Conservation (phyloP, 257 asterid species). For the Jaltomata sinuosa region DNA sequence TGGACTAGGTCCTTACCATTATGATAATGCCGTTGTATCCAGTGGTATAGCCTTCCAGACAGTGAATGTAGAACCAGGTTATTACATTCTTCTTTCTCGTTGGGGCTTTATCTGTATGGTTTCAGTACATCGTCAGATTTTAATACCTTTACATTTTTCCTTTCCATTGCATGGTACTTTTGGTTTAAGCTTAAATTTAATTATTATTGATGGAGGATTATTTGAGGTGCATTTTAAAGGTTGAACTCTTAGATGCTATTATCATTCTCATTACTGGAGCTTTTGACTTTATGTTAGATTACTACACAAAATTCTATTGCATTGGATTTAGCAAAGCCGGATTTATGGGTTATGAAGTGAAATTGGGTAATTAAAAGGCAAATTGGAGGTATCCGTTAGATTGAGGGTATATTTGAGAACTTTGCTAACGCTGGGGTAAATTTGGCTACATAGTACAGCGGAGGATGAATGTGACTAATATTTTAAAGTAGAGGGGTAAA, state of each 20-base stretch:
- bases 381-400: not conserved
- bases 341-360: not conserved
- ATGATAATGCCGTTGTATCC: constrained; percentile 44
- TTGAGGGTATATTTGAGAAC: not conserved
- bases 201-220: not conserved
- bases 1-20: constrained; percentile 85
- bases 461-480: not conserved
- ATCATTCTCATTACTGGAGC: not conserved
- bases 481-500: not conserved
- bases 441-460: not conserved
- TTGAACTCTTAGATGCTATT: not conserved
- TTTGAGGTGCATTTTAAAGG: not conserved
- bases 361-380: not conserved
- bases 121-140: not conserved
- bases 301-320: not conserved
- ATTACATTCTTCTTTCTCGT: not conserved
- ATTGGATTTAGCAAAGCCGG: not conserved
- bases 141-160: not conserved
- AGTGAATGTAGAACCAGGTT: constrained; percentile 80
- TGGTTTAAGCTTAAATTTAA: not conserved
- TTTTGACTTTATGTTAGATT: not conserved
- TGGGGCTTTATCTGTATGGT: not conserved
- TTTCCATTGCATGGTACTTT: not conserved
- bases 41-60: constrained; percentile 54
- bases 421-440: not conserved